phyloP scores from a whole-genome alignment of 495 filamentous ascomycete species.

The Penicillium pancosmium region DNA sequence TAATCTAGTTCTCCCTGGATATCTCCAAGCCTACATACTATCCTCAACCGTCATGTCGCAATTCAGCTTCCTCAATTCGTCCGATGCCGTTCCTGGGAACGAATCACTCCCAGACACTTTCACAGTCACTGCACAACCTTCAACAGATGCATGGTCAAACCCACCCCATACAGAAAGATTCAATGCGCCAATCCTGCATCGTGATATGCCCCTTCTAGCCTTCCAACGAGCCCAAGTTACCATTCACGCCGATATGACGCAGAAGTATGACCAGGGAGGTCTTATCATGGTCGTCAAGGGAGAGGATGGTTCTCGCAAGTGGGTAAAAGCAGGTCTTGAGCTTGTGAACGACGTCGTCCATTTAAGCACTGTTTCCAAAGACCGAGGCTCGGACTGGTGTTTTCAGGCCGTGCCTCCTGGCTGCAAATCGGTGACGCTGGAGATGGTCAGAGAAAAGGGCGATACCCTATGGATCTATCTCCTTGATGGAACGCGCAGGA shows the following conservation, averaged over 20 bases:
- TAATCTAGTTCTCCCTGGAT: not conserved
- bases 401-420: not conserved
- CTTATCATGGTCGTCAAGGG: not conserved
- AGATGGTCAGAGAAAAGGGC: not conserved
- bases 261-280: constrained; percentile 1
- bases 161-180: not conserved
- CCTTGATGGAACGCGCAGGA: not conserved
- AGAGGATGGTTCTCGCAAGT: not conserved
- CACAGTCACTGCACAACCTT: not conserved
- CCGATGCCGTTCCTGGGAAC: not conserved
- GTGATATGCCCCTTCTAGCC: not conserved
- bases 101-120: not conserved
- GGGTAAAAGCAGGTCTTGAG: not conserved
- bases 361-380: constrained; percentile 1
- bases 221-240: constrained; percentile 1
- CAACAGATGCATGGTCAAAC: not conserved
- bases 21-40: not conserved
- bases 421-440: not conserved
- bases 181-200: not conserved
- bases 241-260: not conserved
- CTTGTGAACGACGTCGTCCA: not conserved
- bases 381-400: not conserved
- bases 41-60: not conserved
- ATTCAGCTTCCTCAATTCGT: not conserved
- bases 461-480: not conserved